Percentiles rank a stretch among this genome's conserved stretches.
Conservation (phyloP, 371 early-diverging fungal species). For the Smittium culicis region DNA sequence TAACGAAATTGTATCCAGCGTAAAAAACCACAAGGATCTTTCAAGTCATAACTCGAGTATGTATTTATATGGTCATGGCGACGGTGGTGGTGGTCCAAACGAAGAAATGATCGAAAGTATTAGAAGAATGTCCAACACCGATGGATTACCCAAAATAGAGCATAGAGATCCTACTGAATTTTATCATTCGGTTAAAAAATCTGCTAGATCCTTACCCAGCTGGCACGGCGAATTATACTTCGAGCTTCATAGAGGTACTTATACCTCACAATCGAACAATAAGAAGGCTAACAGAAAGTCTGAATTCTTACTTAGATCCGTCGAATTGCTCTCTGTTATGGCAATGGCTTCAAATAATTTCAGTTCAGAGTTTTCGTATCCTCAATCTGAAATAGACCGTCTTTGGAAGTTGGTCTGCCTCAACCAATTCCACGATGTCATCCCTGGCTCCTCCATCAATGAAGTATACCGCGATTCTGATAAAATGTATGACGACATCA, state of each 20-base stretch:
- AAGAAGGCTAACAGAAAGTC: slow-evolving; percentile 74
- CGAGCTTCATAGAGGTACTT: slow-evolving; percentile 93
- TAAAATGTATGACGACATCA: slow-evolving; percentile 32
- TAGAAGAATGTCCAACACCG: slow-evolving; percentile 51
- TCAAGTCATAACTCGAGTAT: slow-evolving; percentile 68
- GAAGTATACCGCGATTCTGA: slow-evolving; percentile 76
- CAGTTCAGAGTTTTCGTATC: slow-evolving; percentile 38
- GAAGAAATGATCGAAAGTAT: slow-evolving; percentile 76
- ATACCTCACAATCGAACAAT: slow-evolving; percentile 76
- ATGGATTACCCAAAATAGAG: slow-evolving; percentile 55
- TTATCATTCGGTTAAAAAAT: slow-evolving; percentile 54
- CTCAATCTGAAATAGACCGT: slow-evolving; percentile 50
- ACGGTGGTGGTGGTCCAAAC: slow-evolving; percentile 93
- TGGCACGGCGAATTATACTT: slow-evolving; percentile 95
- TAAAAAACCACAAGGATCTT: slow-evolving; percentile 66
- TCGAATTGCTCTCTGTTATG: slow-evolving; percentile 49
- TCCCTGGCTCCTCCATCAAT: slow-evolving; percentile 85
- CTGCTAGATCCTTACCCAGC: slow-evolving; percentile 48
- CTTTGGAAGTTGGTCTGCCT: slow-evolving; percentile 86
- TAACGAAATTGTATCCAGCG: slow-evolving; percentile 42
- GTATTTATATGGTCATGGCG: slow-evolving; percentile 85
- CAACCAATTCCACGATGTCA: slow-evolving; percentile 93
- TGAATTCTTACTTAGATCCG: slow-evolving; percentile 70
- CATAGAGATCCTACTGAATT: slow-evolving; percentile 64
- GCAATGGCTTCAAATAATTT: slow-evolving; percentile 15